These are phyloP conservation scores for Limnanthes douglasii DNA, from an alignment of 345 rosid genomes.

Conservation along the genomic window DNA sequence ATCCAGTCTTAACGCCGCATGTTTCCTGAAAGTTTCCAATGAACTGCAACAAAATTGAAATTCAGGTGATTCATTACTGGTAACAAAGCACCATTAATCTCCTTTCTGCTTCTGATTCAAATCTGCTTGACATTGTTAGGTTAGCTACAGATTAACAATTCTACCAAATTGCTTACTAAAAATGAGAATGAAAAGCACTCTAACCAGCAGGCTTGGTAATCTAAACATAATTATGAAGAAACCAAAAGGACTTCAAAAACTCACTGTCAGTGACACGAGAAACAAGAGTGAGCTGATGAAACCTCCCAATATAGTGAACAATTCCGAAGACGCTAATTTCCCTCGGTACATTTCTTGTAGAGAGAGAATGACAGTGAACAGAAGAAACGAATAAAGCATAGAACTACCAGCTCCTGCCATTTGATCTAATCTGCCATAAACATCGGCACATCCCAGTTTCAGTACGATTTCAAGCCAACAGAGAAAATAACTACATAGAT, in stretches of 20 bases:
- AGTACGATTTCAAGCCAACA: too few species aligned
- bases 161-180: too few species aligned
- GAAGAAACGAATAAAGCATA: slow-evolving; percentile 49
- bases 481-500: too few species aligned
- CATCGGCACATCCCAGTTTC: too few species aligned
- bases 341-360: slow-evolving; percentile 60
- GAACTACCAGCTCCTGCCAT: slow-evolving; percentile 80
- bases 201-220: too few species aligned
- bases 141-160: too few species aligned
- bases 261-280: slow-evolving; percentile 53
- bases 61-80: too few species aligned
- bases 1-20: slow-evolving; percentile 61
- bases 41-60: slow-evolving; percentile 39
- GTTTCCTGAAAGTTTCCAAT: slow-evolving; percentile 81
- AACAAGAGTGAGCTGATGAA: slow-evolving; percentile 73
- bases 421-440: too few species aligned
- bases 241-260: slow-evolving; percentile 7
- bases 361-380: slow-evolving; percentile 54
- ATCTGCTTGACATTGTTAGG: too few species aligned
- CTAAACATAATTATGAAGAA: neutral
- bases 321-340: slow-evolving; percentile 65
- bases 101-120: too few species aligned
- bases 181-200: too few species aligned
- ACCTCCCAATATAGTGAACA: slow-evolving; percentile 76
- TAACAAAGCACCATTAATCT: too few species aligned